Base-by-base conservation (phyloP, 805 yeast genomes). In the Metschnikowia cubensis region DNA sequence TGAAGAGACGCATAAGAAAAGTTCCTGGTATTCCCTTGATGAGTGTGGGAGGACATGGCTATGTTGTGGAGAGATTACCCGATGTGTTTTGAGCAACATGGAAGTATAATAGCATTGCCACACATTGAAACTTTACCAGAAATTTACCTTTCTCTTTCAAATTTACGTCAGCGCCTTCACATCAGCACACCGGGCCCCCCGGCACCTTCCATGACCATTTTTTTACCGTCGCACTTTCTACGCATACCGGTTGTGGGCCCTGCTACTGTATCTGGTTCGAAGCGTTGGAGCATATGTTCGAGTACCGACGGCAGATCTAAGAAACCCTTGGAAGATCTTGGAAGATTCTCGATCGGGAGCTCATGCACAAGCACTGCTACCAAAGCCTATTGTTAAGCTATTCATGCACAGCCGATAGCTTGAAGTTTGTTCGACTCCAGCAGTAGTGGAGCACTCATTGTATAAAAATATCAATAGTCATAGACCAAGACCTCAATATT, bases 11-110 rank as follows among this genome's bases (percentile, higher is more conserved):
- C 68, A 81, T 94, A 32, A 81, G 99, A 72, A 94, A 94, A 68
- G 89, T 94, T 25, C 99, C 99, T 1, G 99, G 99, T 61, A 87
- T 94, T 54, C 99, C 99, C 11, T 75, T 94, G 34, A 83, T 94
- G 95, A 89, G 96, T 70, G 99, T 94, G 6, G 99, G 98, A 34
- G 87, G 87, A 2, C 96, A 89, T 66, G 75, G 90, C 1, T 94
- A 92, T 65, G 96, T 88, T 35, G 85, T 94, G 57, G 99, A 94
- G 69, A 82, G 97, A 66, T 78, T 94, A 51, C 99, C 99, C 1
- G 97, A 91, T 67, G 96, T 87, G n/a, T 87, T 87, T 63, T 87
- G 61, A 53, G 20, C 31, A 22, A 38, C 3, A 38, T 31, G 13
- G 29, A 25, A 25, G 11, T 25, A 10, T 25, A 10, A 25, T 11